Percentiles rank a stretch among this genome's conserved stretches.
Conservation (phyloP, 148 eudicot genomes). For the Rhododendron simsii region DNA sequence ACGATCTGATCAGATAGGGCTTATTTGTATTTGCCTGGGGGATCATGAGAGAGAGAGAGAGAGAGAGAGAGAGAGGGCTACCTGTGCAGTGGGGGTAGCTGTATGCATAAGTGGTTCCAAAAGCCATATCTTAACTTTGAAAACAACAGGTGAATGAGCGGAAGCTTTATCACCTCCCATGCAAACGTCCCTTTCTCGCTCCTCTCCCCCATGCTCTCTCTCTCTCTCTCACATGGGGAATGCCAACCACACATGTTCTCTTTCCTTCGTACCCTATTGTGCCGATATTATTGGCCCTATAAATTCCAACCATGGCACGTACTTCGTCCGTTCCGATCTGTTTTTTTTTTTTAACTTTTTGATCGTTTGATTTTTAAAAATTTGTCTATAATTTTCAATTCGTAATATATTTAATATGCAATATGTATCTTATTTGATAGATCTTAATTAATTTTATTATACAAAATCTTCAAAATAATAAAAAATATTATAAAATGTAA, state of each 20-base stretch:
- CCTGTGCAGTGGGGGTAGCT: too few relatives aligned
- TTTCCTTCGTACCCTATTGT: neutral
- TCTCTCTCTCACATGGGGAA: slow-evolving; percentile 15
- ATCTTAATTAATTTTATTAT: too few relatives aligned
- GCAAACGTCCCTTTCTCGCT: slow-evolving; percentile 66
- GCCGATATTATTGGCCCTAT: neutral
- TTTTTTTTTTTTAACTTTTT: too few relatives aligned
- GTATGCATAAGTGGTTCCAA: neutral
- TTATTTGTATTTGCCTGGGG: slow-evolving; percentile 22
- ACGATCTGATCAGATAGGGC: neutral
- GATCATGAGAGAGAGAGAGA: neutral
- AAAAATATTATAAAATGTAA: too few relatives aligned
- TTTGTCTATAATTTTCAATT: too few relatives aligned
- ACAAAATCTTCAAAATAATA: too few relatives aligned
- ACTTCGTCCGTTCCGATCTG: too few relatives aligned
- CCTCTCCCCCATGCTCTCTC: neutral
- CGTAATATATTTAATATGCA: too few relatives aligned
- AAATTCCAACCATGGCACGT: too few relatives aligned
- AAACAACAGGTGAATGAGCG: slow-evolving; percentile 44
- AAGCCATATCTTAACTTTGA: slow-evolving; percentile 20
- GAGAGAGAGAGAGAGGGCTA: too few relatives aligned
- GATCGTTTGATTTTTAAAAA: too few relatives aligned
- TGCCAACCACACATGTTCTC: slow-evolving; percentile 21
- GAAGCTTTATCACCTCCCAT: slow-evolving; percentile 26
- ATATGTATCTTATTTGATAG: too few relatives aligned